phyloP scores from a whole-genome alignment of 129 eudicot genomes.

The Tagetes patula region DNA sequence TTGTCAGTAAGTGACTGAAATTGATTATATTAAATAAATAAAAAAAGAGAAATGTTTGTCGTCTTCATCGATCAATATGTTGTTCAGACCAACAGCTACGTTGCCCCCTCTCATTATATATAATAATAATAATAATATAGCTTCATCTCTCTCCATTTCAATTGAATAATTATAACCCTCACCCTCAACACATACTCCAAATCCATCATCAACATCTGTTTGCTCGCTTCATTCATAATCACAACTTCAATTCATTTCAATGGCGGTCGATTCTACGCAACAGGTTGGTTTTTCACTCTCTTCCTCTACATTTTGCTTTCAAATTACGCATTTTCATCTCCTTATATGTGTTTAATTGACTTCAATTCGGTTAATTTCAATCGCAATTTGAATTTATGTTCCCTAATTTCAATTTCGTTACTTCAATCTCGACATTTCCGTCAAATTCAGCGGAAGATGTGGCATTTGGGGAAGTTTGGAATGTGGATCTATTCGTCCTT shows the following conservation, averaged over 20 bases:
- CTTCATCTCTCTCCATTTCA: conserved; percentile 10
- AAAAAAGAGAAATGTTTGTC: conserved; percentile 40
- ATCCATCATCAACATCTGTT: too few species aligned
- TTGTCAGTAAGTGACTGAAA: conserved; percentile 8
- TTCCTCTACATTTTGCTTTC: conserved; percentile 14
- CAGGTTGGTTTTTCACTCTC: conserved; percentile 33
- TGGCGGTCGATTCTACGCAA: conserved; percentile 47
- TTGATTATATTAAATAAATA: too few species aligned
- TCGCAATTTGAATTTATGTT: not conserved
- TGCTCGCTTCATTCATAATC: too few species aligned
- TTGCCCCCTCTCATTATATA: conserved; percentile 6
- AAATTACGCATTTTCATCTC: not conserved
- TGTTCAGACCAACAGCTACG: conserved; percentile 6
- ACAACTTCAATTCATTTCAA: conserved; percentile 36
- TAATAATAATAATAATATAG: not conserved
- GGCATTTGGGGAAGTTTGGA: not conserved
- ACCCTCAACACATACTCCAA: not conserved
- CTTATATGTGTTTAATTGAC: not conserved
- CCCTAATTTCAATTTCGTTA: not conserved
- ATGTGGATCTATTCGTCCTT: conserved; percentile 17
- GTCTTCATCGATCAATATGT: conserved; percentile 31
- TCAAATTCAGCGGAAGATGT: not conserved
- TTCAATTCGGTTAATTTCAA: conserved; percentile 1
- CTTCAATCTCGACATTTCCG: not conserved
- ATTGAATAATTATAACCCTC: not conserved